Evolutionary conservation across 75 land plant species (phyloP).

Genomic region (Larix kaempferi): DNA sequence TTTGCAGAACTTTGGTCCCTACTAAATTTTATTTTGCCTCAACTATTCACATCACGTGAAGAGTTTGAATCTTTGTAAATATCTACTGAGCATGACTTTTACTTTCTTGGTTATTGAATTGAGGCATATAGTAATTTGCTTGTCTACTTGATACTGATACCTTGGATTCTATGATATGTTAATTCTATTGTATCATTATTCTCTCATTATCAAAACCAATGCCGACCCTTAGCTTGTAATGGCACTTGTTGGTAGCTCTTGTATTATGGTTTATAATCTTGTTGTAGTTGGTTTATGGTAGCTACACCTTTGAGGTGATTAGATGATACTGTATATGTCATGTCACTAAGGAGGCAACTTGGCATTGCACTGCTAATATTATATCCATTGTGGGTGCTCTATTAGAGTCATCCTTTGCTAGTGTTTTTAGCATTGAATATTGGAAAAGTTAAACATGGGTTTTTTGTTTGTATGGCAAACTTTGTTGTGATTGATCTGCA

Average conservation of each 20-base stretch:
- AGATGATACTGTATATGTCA: neutral
- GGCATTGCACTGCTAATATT: neutral
- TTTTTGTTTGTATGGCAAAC: too few relatives aligned
- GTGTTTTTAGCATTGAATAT: too few relatives aligned
- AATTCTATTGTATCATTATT: neutral
- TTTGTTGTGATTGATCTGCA: too few relatives aligned
- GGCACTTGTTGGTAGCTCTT: too few relatives aligned
- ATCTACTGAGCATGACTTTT: constrained; percentile 1
- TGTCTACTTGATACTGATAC: neutral
- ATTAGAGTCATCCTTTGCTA: neutral
- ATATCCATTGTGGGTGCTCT: neutral
- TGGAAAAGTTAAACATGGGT: too few relatives aligned
- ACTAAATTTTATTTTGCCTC: constrained; percentile 91
- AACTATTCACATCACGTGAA: constrained; percentile 79
- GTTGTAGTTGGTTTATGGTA: neutral
- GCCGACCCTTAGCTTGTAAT: neutral
- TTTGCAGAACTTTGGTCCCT: constrained; percentile 96
- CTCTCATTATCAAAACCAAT: neutral
- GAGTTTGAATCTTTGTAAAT: constrained; percentile 86
- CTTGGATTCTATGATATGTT: neutral
- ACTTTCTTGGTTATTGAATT: neutral
- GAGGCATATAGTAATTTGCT: neutral
- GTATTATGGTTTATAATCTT: neutral
- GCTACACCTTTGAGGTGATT: neutral
- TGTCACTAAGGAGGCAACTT: neutral